Evolutionary conservation across 352 stramenopile species (phyloP), one percentile per base, ranked within the genome.

Genomic region (Pythium sp.): DNA sequence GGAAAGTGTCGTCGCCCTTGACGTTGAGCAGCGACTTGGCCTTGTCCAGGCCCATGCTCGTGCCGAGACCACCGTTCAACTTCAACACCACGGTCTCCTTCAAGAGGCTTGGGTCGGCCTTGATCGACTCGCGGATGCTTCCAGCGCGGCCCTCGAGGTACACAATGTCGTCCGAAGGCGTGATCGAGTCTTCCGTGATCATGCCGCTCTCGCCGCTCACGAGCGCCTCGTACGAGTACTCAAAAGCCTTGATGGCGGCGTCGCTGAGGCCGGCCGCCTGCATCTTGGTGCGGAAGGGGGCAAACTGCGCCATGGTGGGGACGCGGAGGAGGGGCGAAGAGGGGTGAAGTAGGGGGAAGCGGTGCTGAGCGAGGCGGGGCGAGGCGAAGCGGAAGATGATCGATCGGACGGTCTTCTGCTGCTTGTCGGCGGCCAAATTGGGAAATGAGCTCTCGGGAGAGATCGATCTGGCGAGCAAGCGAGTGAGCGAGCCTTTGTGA

Each of bases 241-340:
- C 94, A 71, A 99, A 99, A 57, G 97, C 95, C 72, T 97, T 96
- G 81, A 99, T 98, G 66, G 97, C 97, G 22, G 97, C 97, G 43
- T 93, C 82, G 67, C 93, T 98, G 66, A 99, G 91, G 55, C 96
- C 95, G 26, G 97, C 97, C 38, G 86, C 86, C 74, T 97, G 81
- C 97, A 99, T 99, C 89, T 99, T 99, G 72, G 87, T 76, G 84
- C 98, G 85, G 78, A 91, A 96, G 20, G 79, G 82, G 64, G 83
- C 79, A 69, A 93, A 97, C 58, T 78, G 65, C 8, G 78, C 64
- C 84, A 92, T 92, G 57, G 9, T 43, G 55, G 28, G 22, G 54
- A 3, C 28, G 55, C 20, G 55, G 20, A 61, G 55, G 20, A 46
- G 24, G 53, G 49, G 47, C 3, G 30, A 5, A 4, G 76, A 56